These are phyloP conservation scores for Betula pendula DNA, from an alignment of 306 rosid genomes.

Conservation along the genomic window DNA sequence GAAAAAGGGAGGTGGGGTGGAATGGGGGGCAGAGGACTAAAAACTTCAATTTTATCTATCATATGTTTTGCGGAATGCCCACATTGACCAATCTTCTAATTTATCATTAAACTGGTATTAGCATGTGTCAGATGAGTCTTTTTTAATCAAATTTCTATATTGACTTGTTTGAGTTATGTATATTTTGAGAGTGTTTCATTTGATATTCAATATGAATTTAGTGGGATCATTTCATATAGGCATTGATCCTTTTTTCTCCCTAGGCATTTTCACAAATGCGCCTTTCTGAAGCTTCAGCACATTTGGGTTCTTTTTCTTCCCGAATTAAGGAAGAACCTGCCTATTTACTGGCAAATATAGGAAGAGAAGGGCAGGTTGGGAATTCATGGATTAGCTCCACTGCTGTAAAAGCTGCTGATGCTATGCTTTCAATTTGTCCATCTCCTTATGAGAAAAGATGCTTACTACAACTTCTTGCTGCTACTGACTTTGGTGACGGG, in stretches of 20 bases:
- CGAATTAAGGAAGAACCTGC: conserved; percentile 85
- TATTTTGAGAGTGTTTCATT: not conserved
- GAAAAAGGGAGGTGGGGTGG: not conserved
- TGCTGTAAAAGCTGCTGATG: conserved; percentile 84
- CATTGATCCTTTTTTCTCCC: conserved; percentile 15
- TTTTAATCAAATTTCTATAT: not conserved
- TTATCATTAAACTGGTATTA: not conserved
- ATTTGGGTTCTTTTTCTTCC: conserved; percentile 91
- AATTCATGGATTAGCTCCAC: conserved; percentile 87
- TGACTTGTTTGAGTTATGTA: not conserved
- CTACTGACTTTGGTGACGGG: conserved; percentile 93
- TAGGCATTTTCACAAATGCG: conserved; percentile 99
- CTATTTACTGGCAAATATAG: conserved; percentile 55
- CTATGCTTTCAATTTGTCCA: conserved; percentile 86
- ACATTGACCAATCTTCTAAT: not conserved
- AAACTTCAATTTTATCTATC: not conserved
- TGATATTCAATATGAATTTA: conserved; percentile 8
- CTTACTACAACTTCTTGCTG: conserved; percentile 88
- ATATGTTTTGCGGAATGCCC: not conserved
- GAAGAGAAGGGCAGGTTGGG: conserved; percentile 66
- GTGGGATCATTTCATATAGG: not conserved
- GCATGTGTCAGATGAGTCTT: not conserved
- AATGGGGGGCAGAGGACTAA: not conserved
- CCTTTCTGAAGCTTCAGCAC: conserved; percentile 90
- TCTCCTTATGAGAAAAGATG: conserved; percentile 97